phyloP scores from a whole-genome alignment of 1,139 yeast genomes.

The Magnusiomyces suaveolens region DNA sequence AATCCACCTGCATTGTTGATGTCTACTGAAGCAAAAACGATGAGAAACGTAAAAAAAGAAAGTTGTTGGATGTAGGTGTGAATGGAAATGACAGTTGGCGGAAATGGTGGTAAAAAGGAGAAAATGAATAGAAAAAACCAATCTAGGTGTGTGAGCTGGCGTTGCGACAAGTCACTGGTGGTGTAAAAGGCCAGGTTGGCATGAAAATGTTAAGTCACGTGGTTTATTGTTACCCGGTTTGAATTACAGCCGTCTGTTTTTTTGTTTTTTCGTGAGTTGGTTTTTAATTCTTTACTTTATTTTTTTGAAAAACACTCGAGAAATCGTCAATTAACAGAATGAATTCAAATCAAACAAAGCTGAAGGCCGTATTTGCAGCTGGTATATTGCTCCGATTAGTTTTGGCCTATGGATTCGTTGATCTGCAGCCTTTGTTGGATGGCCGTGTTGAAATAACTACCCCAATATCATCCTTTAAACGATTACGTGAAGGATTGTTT shows the following conservation, averaged over 20 bases:
- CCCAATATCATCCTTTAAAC: constrained; percentile 56
- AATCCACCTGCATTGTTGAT: constrained; percentile 37
- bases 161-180: not conserved
- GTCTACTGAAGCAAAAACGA: not conserved
- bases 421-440: constrained; percentile 33
- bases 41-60: not conserved
- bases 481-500: constrained; percentile 72
- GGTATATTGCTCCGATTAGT: not conserved
- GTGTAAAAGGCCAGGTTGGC: constrained; percentile 1
- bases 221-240: too few relatives aligned
- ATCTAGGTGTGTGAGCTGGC: not conserved
- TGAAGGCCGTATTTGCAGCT: not conserved
- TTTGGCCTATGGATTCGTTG: not conserved
- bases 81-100: not conserved
- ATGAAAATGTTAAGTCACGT: not conserved
- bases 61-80: not conserved
- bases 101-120: not conserved
- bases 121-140: too few relatives aligned
- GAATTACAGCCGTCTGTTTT: not conserved
- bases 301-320: too few relatives aligned
- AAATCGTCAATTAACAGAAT: not conserved
- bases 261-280: too few relatives aligned
- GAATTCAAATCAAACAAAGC: not conserved
- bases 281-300: too few relatives aligned
- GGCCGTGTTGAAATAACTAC: constrained; percentile 69